These are phyloP conservation scores for Tylopilus plumbeoviolaceoides DNA, from an alignment of 768 basidiomycete species.

Conservation along the genomic window DNA sequence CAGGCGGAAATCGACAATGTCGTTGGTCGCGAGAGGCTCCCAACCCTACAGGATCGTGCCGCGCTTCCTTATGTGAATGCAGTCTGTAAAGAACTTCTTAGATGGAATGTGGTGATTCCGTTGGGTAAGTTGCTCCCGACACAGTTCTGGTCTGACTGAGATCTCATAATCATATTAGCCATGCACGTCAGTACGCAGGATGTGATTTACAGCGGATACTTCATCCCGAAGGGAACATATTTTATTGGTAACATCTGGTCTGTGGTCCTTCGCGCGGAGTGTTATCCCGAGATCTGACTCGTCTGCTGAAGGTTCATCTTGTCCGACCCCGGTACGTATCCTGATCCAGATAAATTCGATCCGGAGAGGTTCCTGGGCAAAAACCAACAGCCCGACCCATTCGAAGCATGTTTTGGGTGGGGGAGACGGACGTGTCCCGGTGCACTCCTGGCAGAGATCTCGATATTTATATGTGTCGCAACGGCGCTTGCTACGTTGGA, in stretches of 20 bases:
- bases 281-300: not conserved
- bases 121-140: not conserved
- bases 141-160: not conserved
- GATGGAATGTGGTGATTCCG: slow-evolving; percentile 2
- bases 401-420: not conserved
- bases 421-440: not conserved
- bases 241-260: slow-evolving; percentile 13
- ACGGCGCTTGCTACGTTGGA: not conserved
- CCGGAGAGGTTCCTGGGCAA: not conserved
- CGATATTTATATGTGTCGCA: not conserved
- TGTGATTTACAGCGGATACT: slow-evolving; percentile 14
- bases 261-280: not conserved
- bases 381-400: not conserved
- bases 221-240: slow-evolving; percentile 21
- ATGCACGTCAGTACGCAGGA: slow-evolving; percentile 16
- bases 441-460: not conserved
- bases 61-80: slow-evolving; percentile 15
- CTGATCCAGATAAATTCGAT: not conserved
- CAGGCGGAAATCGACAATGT: slow-evolving; percentile 13
- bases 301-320: not conserved
- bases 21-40: slow-evolving; percentile 11
- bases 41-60: slow-evolving; percentile 8
- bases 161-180: not conserved
- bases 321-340: not conserved
- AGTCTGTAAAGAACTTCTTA: slow-evolving; percentile 14